phyloP scores from a whole-genome alignment of 2,329 filamentous ascomycete species.

The Ramularia endophylla region DNA sequence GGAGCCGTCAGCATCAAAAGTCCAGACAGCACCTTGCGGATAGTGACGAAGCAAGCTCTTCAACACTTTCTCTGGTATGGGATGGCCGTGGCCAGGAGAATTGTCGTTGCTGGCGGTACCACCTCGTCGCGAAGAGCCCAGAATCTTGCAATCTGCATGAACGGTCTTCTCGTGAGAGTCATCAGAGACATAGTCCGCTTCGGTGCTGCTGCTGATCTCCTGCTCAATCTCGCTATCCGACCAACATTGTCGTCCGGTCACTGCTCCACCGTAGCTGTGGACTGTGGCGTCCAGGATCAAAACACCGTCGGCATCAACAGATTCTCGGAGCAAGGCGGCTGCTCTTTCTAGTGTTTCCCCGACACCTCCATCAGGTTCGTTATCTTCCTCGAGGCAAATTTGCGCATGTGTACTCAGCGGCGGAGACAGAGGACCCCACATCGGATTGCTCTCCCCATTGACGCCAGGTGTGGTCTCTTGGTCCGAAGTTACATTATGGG shows the following conservation, averaged over 20 bases:
- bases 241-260: not conserved
- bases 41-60: conserved; percentile 20
- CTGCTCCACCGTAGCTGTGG: conserved; percentile 14
- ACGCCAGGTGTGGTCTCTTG: too few species aligned
- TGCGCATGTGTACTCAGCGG: conserved; percentile 2
- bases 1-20: conserved; percentile 16
- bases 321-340: conserved; percentile 42
- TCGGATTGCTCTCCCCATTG: too few species aligned
- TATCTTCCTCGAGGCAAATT: conserved; percentile 7
- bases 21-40: conserved; percentile 22
- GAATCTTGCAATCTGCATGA: conserved; percentile 4
- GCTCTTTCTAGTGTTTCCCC: conserved; percentile 39
- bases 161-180: conserved; percentile 2
- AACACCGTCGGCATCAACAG: conserved; percentile 43
- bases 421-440: too few species aligned
- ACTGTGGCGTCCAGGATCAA: conserved; percentile 34
- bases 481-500: too few species aligned
- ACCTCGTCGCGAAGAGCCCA: conserved; percentile 6
- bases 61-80: conserved; percentile 15
- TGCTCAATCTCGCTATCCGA: not conserved
- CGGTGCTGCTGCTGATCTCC: not conserved
- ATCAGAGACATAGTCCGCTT: too few species aligned
- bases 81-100: not conserved
- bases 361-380: conserved; percentile 4
- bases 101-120: not conserved